phyloP scores from a whole-genome alignment of 164 flowering plant genomes.

The Paratinospora sagittata region DNA sequence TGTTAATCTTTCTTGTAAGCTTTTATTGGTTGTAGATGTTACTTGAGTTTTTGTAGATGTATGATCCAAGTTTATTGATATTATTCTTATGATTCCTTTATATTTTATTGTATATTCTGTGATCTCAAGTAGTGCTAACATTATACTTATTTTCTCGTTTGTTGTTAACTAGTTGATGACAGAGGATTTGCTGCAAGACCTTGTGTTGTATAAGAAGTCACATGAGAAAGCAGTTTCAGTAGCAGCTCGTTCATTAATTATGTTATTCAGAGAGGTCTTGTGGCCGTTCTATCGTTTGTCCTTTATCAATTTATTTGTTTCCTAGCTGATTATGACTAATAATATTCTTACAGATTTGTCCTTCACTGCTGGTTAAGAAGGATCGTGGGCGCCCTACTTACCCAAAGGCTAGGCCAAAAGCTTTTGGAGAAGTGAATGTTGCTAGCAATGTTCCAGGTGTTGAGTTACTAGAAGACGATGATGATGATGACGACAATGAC shows the following conservation, averaged over 20 bases:
- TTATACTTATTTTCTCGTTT: not conserved
- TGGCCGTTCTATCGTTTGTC: not conserved
- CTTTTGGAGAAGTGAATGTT: constrained; percentile 75
- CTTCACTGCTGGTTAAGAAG: constrained; percentile 74
- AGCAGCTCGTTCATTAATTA: constrained; percentile 78
- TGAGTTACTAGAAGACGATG: constrained; percentile 50
- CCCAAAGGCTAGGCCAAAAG: constrained; percentile 82
- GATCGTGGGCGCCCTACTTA: constrained; percentile 83
- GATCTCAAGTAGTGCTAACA: not conserved
- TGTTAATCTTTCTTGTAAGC: not conserved
- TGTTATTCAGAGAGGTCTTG: constrained; percentile 76
- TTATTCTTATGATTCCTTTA: not conserved
- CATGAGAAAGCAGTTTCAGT: constrained; percentile 84
- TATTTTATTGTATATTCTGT: not conserved
- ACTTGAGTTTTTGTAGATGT: not conserved
- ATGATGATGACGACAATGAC: too few relatives aligned
- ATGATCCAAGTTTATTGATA: not conserved
- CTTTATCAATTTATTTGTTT: constrained; percentile 1
- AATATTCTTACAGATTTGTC: constrained; percentile 57
- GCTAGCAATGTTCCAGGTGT: constrained; percentile 56
- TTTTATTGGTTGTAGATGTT: not conserved
- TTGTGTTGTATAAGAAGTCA: constrained; percentile 77
- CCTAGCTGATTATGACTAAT: not conserved
- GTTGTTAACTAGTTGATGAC: constrained; percentile 61
- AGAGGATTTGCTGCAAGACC: constrained; percentile 95